Evolutionary conservation across 73 alveolate species (phyloP), one percentile per base, ranked within the genome.

Genomic region (Paramecium tetraurelia): DNA sequence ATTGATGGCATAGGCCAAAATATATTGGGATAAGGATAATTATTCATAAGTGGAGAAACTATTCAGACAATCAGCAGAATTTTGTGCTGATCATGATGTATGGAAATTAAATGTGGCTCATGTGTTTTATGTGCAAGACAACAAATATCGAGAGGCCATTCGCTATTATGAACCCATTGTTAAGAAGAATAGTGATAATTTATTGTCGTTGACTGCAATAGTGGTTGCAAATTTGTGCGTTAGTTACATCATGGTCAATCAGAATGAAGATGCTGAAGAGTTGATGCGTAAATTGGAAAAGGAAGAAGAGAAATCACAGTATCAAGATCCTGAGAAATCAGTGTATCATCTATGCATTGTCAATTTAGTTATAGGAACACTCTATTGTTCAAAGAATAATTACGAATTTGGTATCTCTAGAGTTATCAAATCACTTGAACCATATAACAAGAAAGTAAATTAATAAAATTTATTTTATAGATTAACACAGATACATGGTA

Each of bases 221-320:
- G 99, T 98, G 58, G 95, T 98, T 59, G 99, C 99, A 58, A 98
- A 98, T 85, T 96, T 98, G 22, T 98, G 99, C 58, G 99, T 98
- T 58, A 94, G 99, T 24, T 97, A 97, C 83, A 98, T 98, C 88
- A 98, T 98, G 99, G 98, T 98, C 20, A 94, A 97, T 40, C 95
- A 96, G 71, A 98, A 98, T 92, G 99, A 96, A 68, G 99, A 98
- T 89, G 99, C 99, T 16, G 99, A 98, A 90, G 99, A 98, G 86
- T 96, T 98, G 35, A 98, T 98, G 99, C 96, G 99, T 85, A 94
- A 96, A 83, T 93, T 98, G 24, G 99, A 98, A 88, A 96, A 96
- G 85, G 99, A 98, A 85, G 99, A 98, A 86, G 99, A 97, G 35
- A 94, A 97, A 71, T 93, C 94, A 11, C 35, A 71, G 92, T 95